Conservation (phyloP, 805 yeast genomes). For the Candida alai region DNA sequence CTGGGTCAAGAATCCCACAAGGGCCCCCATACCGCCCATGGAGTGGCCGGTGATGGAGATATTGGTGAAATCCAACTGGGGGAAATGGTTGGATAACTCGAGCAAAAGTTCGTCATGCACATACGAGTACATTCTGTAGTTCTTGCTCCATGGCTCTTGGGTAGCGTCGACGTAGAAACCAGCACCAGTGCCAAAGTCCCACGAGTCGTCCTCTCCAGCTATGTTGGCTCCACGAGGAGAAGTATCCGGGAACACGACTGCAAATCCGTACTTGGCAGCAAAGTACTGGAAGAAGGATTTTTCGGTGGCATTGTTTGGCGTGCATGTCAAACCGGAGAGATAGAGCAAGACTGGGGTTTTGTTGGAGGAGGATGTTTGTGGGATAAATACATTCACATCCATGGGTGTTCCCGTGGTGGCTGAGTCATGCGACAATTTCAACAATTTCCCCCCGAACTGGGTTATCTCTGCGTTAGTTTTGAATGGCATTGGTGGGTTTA, state of each 20-base stretch:
- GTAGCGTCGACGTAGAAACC: conserved; percentile 91
- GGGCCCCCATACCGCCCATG: conserved; percentile 97
- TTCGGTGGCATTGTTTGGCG: conserved; percentile 90
- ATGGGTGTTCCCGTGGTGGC: conserved; percentile 59
- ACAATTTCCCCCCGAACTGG: conserved; percentile 70
- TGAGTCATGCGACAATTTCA: conserved; percentile 76
- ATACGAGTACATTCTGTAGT: conserved; percentile 87
- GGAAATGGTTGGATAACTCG: conserved; percentile 39
- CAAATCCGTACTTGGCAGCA: conserved; percentile 80
- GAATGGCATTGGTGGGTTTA: conserved; percentile 40
- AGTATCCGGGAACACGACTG: conserved; percentile 91
- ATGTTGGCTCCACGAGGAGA: conserved; percentile 85
- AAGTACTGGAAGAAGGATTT: conserved; percentile 84
- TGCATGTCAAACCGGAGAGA: conserved; percentile 87
- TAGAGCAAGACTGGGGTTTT: conserved; percentile 70
- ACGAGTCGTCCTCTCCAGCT: conserved; percentile 76
- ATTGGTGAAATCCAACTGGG: conserved; percentile 57
- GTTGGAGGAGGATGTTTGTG: conserved; percentile 38
- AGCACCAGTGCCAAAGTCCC: conserved; percentile 94
- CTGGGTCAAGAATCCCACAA: conserved; percentile 60
- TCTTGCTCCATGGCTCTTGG: conserved; percentile 59
- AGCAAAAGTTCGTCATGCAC: conserved; percentile 69
- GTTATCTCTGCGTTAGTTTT: conserved; percentile 49
- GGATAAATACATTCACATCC: conserved; percentile 83
- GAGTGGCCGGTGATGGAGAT: conserved; percentile 92